A percentile compares a stretch with the other conserved stretches of the same genome.
Evolutionary conservation across 2,329 filamentous ascomycete genomes (phyloP).

Genomic region (Lecanicillium sp.): DNA sequence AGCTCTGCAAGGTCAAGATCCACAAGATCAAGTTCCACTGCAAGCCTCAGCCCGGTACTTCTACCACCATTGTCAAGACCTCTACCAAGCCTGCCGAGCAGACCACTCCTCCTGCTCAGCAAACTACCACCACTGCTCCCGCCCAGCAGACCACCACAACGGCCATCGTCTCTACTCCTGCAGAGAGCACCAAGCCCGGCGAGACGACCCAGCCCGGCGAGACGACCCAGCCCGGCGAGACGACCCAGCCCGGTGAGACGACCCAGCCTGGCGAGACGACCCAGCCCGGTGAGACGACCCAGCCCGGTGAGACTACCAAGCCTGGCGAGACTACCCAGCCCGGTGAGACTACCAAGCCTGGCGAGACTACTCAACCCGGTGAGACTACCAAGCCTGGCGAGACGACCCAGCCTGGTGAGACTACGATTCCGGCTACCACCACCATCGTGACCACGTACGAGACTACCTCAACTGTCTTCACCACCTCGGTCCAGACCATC

Average conservation of each 20-base stretch:
- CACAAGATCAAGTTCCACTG: constrained; percentile 75
- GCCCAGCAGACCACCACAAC: constrained; percentile 6
- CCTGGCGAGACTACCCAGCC: constrained; percentile 8
- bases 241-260: constrained; percentile 6
- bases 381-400: constrained; percentile 6
- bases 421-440: constrained; percentile 12
- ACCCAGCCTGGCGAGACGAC: constrained; percentile 1
- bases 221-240: constrained; percentile 10
- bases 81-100: constrained; percentile 11
- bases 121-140: constrained; percentile 11
- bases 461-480: constrained; percentile 41
- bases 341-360: constrained; percentile 4
- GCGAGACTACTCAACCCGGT: constrained; percentile 7
- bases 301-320: not conserved
- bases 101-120: constrained; percentile 8
- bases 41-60: constrained; percentile 19
- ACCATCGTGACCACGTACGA: constrained; percentile 27
- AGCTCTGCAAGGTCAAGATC: constrained; percentile 65
- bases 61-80: constrained; percentile 8
- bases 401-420: constrained; percentile 11
- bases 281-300: constrained; percentile 5
- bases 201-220: constrained; percentile 7
- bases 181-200: constrained; percentile 10
- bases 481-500: constrained; percentile 40
- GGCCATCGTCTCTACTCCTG: constrained; percentile 7